Evolutionary conservation across 202 grass and related monocot genomes (phyloP).

Genomic region (Brachypodium distachyon): DNA sequence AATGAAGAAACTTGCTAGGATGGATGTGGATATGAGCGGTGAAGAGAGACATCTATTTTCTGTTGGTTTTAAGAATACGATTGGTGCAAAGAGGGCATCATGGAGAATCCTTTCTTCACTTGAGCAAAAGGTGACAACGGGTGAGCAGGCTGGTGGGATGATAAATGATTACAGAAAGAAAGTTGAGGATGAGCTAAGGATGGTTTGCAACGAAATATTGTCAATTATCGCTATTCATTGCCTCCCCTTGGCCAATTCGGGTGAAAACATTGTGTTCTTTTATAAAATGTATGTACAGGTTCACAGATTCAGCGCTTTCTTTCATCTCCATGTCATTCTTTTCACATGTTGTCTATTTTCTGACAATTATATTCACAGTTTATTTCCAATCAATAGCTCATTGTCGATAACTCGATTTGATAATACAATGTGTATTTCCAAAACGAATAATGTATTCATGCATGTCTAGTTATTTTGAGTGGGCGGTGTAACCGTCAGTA

Average conservation of each 20-base stretch:
- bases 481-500: background rate
- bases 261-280: conserved; percentile 77
- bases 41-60: conserved; percentile 82
- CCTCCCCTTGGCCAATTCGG: conserved; percentile 59
- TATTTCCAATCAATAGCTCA: background rate
- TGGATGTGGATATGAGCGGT: conserved; percentile 82
- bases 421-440: background rate
- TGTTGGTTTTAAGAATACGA: conserved; percentile 72
- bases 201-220: conserved; percentile 71
- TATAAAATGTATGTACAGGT: conserved; percentile 75
- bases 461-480: background rate
- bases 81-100: conserved; percentile 64
- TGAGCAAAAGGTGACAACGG: conserved; percentile 33
- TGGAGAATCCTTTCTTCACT: conserved; percentile 67
- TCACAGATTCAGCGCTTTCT: background rate
- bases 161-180: conserved; percentile 57
- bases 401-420: background rate
- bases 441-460: too few relatives aligned
- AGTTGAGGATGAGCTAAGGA: conserved; percentile 69
- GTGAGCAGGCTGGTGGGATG: conserved; percentile 26
- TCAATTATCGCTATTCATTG: conserved; percentile 86
- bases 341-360: background rate
- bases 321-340: background rate
- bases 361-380: background rate
- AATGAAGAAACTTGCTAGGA: conserved; percentile 77